Conservation (phyloP, 495 filamentous ascomycete genomes). For the Chaetomium cochliodes region DNA sequence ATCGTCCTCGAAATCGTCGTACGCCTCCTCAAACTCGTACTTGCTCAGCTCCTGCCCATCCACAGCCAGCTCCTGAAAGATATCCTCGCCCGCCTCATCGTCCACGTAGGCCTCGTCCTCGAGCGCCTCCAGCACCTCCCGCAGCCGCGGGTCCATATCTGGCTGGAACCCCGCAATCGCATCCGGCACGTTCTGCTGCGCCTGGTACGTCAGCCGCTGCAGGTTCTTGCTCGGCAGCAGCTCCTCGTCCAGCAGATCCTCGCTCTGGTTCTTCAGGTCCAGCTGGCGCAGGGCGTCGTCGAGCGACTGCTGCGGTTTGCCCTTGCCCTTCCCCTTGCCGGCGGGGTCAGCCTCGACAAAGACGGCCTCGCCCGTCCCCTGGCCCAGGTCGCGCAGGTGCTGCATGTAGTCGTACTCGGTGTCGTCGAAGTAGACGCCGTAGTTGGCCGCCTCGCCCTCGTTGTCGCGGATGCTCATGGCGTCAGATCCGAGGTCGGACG, state of each 20-base stretch:
- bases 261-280: conserved; percentile 57
- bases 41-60: conserved; percentile 62
- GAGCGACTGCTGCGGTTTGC: conserved; percentile 61
- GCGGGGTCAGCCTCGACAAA: conserved; percentile 71
- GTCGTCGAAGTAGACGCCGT: conserved; percentile 86
- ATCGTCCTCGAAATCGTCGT: conserved; percentile 53
- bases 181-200: conserved; percentile 91
- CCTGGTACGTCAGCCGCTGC: conserved; percentile 76
- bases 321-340: conserved; percentile 67
- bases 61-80: conserved; percentile 76
- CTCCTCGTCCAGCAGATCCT: conserved; percentile 64
- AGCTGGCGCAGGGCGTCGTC: conserved; percentile 76
- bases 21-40: conserved; percentile 55
- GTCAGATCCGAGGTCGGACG: conserved; percentile 68
- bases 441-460: conserved; percentile 92
- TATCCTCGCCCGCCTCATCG: conserved; percentile 67
- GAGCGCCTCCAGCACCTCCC: conserved; percentile 89
- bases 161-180: conserved; percentile 89
- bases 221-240: conserved; percentile 69
- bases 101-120: conserved; percentile 97
- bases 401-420: conserved; percentile 99
- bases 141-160: conserved; percentile 93
- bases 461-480: conserved; percentile 66
- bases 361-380: conserved; percentile 59
- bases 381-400: conserved; percentile 80